Evolutionary conservation across 177 flowering plant genomes (phyloP), one percentile per base, ranked within the genome.

Genomic region (Vitis hybrid): DNA sequence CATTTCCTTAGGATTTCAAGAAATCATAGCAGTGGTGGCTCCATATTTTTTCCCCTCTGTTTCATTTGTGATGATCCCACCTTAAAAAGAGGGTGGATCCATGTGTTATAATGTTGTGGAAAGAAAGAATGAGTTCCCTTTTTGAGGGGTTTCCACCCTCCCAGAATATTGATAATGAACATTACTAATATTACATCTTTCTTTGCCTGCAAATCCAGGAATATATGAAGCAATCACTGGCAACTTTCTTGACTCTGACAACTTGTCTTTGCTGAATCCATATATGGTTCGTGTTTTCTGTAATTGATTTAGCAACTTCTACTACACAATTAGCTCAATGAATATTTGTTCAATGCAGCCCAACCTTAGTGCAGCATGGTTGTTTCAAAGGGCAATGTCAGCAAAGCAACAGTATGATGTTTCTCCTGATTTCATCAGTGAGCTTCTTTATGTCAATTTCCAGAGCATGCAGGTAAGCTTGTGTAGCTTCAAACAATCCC

Each of bases 361-460:
- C 22, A 95, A 95, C 80, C 77, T 95, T 69, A 93, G 98, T 75
- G 76, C 97, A 50, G 88, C 98, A 51, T 95, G 99, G 99, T 71
- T 95, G 78, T 95, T 95, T 81, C 98, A 92, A 87, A 82, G 93
- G 79, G 98, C 99, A 76, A 95, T 95, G 99, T 93, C 98, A 15
- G 97, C 98, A 59, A 87, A 85, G 76, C 71, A 80, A 74, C 69
- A 79, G 60, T 71, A 88, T 14, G 65, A 84, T 79, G 94, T 95
- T 69, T 68, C 93, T 31, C 82, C 94, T 19, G 84, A 84, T 78
- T 95, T 95, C 74, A 86, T 95, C 61, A 93, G 80, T 73, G 97
- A 95, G 63, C 94, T 95, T 73, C 97, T 95, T 60, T 76, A 74
- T 74, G 80, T 74, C 70, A 95, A 93, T 74, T 95, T 95, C 69